Conservation (phyloP, 2,329 filamentous ascomycete genomes). For the Ceratocystiopsis sp. region DNA sequence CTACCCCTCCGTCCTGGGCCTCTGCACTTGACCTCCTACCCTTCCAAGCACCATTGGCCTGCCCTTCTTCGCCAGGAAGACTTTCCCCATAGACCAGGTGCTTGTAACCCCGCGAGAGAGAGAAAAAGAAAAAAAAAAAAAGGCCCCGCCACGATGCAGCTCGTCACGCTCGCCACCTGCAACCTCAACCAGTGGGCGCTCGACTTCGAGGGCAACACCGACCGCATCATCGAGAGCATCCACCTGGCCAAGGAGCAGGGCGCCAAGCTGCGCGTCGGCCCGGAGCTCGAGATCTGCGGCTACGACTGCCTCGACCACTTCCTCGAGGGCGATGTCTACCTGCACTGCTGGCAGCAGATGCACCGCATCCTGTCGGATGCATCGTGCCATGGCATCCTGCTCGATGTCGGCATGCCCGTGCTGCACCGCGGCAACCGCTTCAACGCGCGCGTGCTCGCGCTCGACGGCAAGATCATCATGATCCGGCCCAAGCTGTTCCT, state of each 20-base stretch:
- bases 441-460: conserved; percentile 48
- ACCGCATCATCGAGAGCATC: conserved; percentile 43
- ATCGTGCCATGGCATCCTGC: conserved; percentile 45
- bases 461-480: conserved; percentile 50
- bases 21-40: too few species aligned
- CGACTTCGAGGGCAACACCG: conserved; percentile 43
- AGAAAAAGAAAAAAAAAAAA: too few species aligned
- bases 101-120: too few species aligned
- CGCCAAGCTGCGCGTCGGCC: conserved; percentile 43
- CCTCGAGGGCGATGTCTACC: conserved; percentile 36
- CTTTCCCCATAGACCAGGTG: too few species aligned
- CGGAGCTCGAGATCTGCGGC: conserved; percentile 36
- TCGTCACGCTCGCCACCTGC: conserved; percentile 16
- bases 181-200: conserved; percentile 24
- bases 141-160: conserved; percentile 5
- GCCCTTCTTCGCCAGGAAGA: too few species aligned
- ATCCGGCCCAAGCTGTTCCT: conserved; percentile 51
- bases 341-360: conserved; percentile 47
- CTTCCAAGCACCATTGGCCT: too few species aligned
- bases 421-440: conserved; percentile 44
- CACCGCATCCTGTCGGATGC: conserved; percentile 41
- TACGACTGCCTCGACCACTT: conserved; percentile 55
- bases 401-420: conserved; percentile 45
- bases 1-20: too few species aligned
- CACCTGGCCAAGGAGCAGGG: conserved; percentile 43